Evolutionary conservation across 768 basidiomycete genomes (phyloP).

Genomic region (Lepiota venenata): DNA sequence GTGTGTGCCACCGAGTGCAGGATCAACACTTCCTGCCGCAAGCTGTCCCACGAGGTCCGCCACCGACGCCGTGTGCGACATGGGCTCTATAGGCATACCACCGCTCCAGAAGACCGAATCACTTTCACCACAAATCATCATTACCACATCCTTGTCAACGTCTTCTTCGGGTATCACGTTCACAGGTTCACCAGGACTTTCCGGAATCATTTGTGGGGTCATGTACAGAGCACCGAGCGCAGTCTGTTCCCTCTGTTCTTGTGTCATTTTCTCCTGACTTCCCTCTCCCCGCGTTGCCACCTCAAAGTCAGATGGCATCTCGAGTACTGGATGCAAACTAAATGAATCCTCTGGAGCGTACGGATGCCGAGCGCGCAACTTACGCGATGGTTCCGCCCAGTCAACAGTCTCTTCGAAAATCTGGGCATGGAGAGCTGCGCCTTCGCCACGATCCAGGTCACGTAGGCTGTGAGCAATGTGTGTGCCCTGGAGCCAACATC

Average conservation of each 20-base stretch:
- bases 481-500: conserved; percentile 53
- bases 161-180: conserved; percentile 64
- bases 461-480: conserved; percentile 71
- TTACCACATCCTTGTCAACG: conserved; percentile 54
- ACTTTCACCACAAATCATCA: conserved; percentile 64
- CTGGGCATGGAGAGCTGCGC: conserved; percentile 78
- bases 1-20: conserved; percentile 32
- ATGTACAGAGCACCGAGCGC: conserved; percentile 76
- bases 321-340: conserved; percentile 45
- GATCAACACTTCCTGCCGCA: conserved; percentile 37
- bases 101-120: conserved; percentile 63
- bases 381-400: conserved; percentile 82
- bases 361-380: conserved; percentile 31
- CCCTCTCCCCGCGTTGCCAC: conserved; percentile 53
- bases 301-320: conserved; percentile 58
- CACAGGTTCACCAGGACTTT: conserved; percentile 70
- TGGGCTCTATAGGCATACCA: conserved; percentile 25
- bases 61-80: conserved; percentile 44
- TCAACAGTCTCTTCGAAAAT: conserved; percentile 85
- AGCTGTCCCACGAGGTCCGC: conserved; percentile 70
- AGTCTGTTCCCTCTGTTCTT: conserved; percentile 78
- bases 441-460: conserved; percentile 86
- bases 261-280: conserved; percentile 65
- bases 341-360: conserved; percentile 12
- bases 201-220: conserved; percentile 67